Evolutionary conservation across 139 green algal genomes (phyloP), one percentile per base, ranked within the genome.

Genomic region (Cymbomonas tetramitiformis): DNA sequence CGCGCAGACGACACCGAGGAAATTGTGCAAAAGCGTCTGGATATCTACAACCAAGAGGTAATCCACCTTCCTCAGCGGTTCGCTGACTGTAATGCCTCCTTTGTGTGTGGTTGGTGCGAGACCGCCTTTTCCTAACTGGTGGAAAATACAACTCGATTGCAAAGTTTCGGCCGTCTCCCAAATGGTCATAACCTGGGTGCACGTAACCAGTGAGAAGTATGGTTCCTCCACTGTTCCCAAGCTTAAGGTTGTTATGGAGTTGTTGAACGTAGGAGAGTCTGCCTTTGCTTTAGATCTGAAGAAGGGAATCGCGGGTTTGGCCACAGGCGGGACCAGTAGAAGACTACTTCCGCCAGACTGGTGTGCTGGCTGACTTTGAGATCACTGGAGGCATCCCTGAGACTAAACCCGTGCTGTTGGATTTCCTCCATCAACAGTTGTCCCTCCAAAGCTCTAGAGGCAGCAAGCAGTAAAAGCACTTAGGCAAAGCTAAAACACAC

Each of bases 361-460:
- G 80, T 12, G 38, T 83, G 47, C 64, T 96, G 51, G 30, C 90
- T 8, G 79, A 95, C 46, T 97, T 96, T 77, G 75, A 94, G 60
- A 89, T 98, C 57, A 87, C 73, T 4, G 75, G 72, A 1, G 90
- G 90, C 36, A 96, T 98, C 46, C 86, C 88, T 1, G 79, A 95
- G 60, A 96, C 89, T 2, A 70, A 93, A 56, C 89, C 89, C 2
- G 41, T 50, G 2, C 67, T 96, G 53, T 56, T 90, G 46, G 57
- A 56, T n/a, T 9, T 31, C 4, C 38, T 48, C 36, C 34, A 9
- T 60, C 5, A 52, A 52, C 10, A 12, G 10, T 10, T 43, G 10
- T 12, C 10, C 6, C 28, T 55, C 4, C 5, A 21, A 9, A 21
- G 41, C 41, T 5, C 41, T 31, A 6, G 41, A 31, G 9, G 5